Evolutionary conservation across 768 basidiomycete species (phyloP).

Genomic region (Russula sp.): DNA sequence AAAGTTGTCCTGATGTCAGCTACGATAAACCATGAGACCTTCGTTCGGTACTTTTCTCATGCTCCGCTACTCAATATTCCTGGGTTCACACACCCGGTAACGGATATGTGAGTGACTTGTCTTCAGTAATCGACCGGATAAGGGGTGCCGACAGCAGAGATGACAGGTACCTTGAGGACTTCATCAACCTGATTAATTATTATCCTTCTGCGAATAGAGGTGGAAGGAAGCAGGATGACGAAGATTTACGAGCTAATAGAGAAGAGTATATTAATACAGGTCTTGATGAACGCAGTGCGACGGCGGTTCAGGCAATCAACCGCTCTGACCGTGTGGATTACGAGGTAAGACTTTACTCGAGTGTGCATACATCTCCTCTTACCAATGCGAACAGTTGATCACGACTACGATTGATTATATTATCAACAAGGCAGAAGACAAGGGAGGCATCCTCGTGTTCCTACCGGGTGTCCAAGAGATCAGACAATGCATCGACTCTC

Average conservation of each 20-base stretch:
- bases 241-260: slow-evolving; percentile 10
- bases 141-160: neutral
- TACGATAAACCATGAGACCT: slow-evolving; percentile 87
- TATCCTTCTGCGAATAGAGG: slow-evolving; percentile 1
- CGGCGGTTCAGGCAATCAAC: slow-evolving; percentile 52
- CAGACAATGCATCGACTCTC: slow-evolving; percentile 60
- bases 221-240: slow-evolving; percentile 15
- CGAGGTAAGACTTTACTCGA: slow-evolving; percentile 37
- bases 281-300: slow-evolving; percentile 43
- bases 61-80: slow-evolving; percentile 82
- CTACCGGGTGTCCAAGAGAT: slow-evolving; percentile 89
- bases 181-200: slow-evolving; percentile 13
- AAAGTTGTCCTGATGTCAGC: slow-evolving; percentile 91
- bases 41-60: slow-evolving; percentile 70
- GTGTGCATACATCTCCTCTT: neutral
- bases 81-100: slow-evolving; percentile 72
- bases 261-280: slow-evolving; percentile 43
- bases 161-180: slow-evolving; percentile 20
- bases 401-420: slow-evolving; percentile 60
- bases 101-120: slow-evolving; percentile 48
- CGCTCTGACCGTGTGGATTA: slow-evolving; percentile 66
- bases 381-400: slow-evolving; percentile 9
- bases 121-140: neutral
- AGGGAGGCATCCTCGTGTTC: slow-evolving; percentile 78
- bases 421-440: slow-evolving; percentile 37